These are phyloP conservation scores for Trichoderma cornu-damae DNA, from an alignment of 2,329 filamentous ascomycete genomes.

Conservation along the genomic window DNA sequence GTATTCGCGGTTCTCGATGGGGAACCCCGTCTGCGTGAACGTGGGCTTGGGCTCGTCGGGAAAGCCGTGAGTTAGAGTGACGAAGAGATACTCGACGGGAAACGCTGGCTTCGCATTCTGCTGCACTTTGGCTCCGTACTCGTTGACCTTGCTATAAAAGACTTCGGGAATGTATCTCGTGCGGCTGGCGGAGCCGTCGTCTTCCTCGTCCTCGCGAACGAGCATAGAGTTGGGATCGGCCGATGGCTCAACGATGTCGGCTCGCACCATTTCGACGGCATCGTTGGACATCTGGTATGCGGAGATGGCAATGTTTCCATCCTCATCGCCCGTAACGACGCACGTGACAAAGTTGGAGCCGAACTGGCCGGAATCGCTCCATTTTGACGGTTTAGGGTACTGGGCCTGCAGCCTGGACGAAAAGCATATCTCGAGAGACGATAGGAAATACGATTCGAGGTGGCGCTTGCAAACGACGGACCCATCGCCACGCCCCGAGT, in stretches of 20 bases:
- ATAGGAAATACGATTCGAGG: slow-evolving; percentile 89
- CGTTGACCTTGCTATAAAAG: slow-evolving; percentile 92
- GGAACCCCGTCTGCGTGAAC: slow-evolving; percentile 71
- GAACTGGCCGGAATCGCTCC: slow-evolving; percentile 91
- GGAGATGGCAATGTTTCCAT: slow-evolving; percentile 81
- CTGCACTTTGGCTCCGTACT: slow-evolving; percentile 93
- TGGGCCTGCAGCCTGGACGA: slow-evolving; percentile 81
- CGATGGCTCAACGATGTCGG: slow-evolving; percentile 91
- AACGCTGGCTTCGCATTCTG: slow-evolving; percentile 96
- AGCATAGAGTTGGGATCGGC: slow-evolving; percentile 92
- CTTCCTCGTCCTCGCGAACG: slow-evolving; percentile 85
- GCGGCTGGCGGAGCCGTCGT: slow-evolving; percentile 61
- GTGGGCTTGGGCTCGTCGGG: slow-evolving; percentile 71
- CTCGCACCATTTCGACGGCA: slow-evolving; percentile 92
- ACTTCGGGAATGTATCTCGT: slow-evolving; percentile 94
- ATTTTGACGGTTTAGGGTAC: slow-evolving; percentile 86
- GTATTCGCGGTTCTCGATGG: slow-evolving; percentile 84
- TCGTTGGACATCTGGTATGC: slow-evolving; percentile 94
- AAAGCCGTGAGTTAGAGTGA: slow-evolving; percentile 95
- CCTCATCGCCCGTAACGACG: slow-evolving; percentile 86
- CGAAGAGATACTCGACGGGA: slow-evolving; percentile 91
- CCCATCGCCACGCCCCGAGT: slow-evolving; percentile 75
- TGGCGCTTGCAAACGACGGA: slow-evolving; percentile 92
- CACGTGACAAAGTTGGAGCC: slow-evolving; percentile 98
- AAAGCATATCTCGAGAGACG: slow-evolving; percentile 87